Evolutionary conservation across 495 filamentous ascomycete genomes (phyloP).

Genomic region (Neurospora intermedia): DNA sequence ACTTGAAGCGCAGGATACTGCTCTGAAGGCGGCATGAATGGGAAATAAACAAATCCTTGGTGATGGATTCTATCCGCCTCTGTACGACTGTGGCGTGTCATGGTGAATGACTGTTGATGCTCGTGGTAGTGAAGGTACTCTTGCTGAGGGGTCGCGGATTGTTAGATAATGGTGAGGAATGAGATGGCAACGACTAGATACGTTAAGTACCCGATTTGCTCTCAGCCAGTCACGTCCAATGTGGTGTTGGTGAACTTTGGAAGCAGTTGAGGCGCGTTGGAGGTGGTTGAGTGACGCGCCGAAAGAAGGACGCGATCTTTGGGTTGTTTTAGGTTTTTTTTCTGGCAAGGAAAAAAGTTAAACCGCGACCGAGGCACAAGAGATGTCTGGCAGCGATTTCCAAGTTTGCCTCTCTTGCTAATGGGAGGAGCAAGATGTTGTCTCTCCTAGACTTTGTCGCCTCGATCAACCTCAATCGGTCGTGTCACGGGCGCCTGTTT

Average conservation of each 20-base stretch:
- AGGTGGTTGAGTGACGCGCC: neutral
- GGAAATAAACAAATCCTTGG: neutral
- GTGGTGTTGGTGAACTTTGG: neutral
- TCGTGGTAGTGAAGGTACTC: neutral
- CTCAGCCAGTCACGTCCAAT: neutral
- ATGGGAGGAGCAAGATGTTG: neutral
- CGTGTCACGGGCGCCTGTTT: neutral
- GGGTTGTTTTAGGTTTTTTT: neutral
- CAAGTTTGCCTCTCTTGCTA: neutral
- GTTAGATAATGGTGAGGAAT: neutral
- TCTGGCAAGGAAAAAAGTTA: neutral
- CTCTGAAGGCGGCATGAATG: neutral
- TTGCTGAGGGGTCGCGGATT: neutral
- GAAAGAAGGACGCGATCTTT: neutral
- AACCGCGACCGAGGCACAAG: neutral
- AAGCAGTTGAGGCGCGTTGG: neutral
- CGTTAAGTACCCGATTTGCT: neutral
- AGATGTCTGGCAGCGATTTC: neutral
- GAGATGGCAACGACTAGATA: neutral
- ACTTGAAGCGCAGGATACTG: neutral
- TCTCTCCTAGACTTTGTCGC: neutral
- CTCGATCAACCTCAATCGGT: neutral
- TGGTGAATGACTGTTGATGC: neutral
- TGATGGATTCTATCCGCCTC: neutral
- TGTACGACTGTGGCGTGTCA: neutral